Evolutionary conservation across 371 early-diverging fungal genomes (phyloP), one percentile per base, ranked within the genome.

Genomic region (Circinella umbellata): DNA sequence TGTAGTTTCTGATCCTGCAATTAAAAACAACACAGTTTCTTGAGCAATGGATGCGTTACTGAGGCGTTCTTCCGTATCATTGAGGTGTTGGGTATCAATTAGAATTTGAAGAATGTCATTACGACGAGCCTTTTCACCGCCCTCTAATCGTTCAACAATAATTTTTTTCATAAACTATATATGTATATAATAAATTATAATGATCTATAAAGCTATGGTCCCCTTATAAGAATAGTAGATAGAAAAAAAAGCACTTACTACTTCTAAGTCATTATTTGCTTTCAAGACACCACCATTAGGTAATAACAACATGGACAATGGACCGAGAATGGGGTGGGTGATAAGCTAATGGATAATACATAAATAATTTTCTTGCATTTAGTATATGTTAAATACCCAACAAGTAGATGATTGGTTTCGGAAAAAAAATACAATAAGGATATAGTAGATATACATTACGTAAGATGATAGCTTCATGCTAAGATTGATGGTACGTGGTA

Each of bases 1-100:
- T 4, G 78, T 75, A 0, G 83, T 83, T 47, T 83, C 83, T 4
- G 77, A 75, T 39, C 83, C 83, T 27, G 83, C 83, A 38, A 82
- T 65, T 47, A 82, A 66, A 63, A 80, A 80, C 7, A 82, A 64
- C 1, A 73, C 71, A 5, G 76, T 76, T 67, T 82, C 82, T 4
- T 65, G 37, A 69, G 80, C 76, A 47, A 82, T 82, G 11, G 74
- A 69, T 17, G 71, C 71, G 9, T 65, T 61, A 4, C 68, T 70
- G 15, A 82, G 64, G 9, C 76, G 69, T 34, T 82, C 80, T 9
- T 80, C 70, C 14, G 47, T 49, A 35, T 73, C 64, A 4, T 70
- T 53, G 1, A 76, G 68, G 11, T 73, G 57, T 61, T 76, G 70
- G 3, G 69, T 67, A 17, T 80, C 75, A 27, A 82, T 78, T 39